phyloP scores from a whole-genome alignment of 306 rosid species.

The Rosa lucieae region DNA sequence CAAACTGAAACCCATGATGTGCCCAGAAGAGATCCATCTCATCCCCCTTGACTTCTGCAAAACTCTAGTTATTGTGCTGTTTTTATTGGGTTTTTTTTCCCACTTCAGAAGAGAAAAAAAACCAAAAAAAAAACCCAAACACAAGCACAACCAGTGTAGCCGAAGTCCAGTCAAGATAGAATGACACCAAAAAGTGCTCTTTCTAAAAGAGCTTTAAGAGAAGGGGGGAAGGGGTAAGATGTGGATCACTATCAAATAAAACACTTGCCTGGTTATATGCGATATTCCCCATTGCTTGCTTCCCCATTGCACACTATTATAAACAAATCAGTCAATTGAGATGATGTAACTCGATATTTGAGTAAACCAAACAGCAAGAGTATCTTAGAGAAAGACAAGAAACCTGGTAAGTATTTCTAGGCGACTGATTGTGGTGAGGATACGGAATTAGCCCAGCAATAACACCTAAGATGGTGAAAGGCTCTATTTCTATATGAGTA shows the following conservation, averaged over 20 bases:
- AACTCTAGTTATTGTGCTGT: not conserved
- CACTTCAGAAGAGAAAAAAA: not conserved
- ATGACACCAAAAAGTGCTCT: not conserved
- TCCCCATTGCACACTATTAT: conserved; percentile 92
- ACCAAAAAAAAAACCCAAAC: not conserved
- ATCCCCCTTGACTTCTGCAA: not conserved
- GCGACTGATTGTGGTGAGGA: conserved; percentile 99
- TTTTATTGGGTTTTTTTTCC: not conserved
- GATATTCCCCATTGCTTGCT: conserved; percentile 98
- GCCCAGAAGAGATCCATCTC: not conserved
- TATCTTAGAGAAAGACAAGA: not conserved
- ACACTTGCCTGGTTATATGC: conserved; percentile 81
- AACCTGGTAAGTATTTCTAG: conserved; percentile 98
- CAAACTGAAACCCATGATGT: not conserved
- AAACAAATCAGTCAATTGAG: conserved; percentile 23
- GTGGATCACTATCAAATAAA: not conserved
- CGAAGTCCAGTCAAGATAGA: not conserved
- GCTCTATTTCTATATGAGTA: conserved; percentile 91
- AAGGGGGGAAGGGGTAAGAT: not conserved
- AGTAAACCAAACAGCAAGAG: not conserved
- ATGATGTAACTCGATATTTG: conserved; percentile 6
- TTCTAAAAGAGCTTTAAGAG: not conserved
- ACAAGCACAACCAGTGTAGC: not conserved
- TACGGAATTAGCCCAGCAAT: conserved; percentile 89
- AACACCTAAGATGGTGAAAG: conserved; percentile 89